These are phyloP conservation scores for Akanthomyces lecanii DNA, from an alignment of 2,329 filamentous ascomycete species.

Conservation along the genomic window DNA sequence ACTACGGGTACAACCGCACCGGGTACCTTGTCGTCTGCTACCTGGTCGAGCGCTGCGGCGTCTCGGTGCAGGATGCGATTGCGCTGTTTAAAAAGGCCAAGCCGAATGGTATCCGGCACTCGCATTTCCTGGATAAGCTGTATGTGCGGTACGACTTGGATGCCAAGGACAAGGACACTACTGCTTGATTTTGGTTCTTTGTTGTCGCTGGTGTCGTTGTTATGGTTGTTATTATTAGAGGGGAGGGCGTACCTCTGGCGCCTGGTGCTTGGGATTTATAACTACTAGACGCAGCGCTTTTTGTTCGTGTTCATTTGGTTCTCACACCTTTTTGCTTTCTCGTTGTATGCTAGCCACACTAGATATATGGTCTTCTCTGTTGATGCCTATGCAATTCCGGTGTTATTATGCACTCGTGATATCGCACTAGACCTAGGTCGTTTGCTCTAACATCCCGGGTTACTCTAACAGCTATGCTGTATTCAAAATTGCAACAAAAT, in stretches of 20 bases:
- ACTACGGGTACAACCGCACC: slow-evolving; percentile 93
- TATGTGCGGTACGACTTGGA: slow-evolving; percentile 65
- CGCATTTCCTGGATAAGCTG: slow-evolving; percentile 80
- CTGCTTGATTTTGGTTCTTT: not conserved
- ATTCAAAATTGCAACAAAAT: not conserved
- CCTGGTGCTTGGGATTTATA: not conserved
- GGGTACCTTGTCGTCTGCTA: slow-evolving; percentile 90
- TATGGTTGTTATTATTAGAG: no score
- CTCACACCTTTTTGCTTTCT: no score
- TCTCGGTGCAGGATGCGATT: slow-evolving; percentile 70
- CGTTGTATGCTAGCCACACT: not conserved
- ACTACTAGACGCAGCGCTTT: not conserved
- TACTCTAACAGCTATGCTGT: not conserved
- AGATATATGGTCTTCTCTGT: not conserved
- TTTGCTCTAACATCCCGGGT: no score
- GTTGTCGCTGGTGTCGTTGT: no score
- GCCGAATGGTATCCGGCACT: slow-evolving; percentile 81
- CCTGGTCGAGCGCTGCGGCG: slow-evolving; percentile 75
- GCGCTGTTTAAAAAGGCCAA: slow-evolving; percentile 69
- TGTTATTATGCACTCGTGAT: not conserved
- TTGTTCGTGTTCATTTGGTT: not conserved
- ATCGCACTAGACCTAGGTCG: not conserved
- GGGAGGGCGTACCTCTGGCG: not conserved
- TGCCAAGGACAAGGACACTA: not conserved
- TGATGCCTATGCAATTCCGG: not conserved